Evolutionary conservation across 345 rosid genomes (phyloP), one percentile per base, ranked within the genome.

Genomic region (Eucalyptus regnans): DNA sequence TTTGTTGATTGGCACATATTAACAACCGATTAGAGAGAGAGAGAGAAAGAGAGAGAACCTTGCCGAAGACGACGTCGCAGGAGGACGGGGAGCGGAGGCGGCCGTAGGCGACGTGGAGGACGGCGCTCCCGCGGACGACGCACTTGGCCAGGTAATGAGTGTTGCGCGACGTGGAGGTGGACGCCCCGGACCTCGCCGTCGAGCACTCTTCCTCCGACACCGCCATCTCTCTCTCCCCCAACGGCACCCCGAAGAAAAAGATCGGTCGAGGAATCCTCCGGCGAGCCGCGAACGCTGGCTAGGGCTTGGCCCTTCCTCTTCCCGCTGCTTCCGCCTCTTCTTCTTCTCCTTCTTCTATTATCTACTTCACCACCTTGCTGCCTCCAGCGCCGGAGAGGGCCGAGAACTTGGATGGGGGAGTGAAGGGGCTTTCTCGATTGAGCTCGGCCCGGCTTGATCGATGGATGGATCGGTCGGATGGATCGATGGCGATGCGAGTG

Each of bases 161-260:
- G 71, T 58, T 86, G 68, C 90, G n/a, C 50, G 96, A 86, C 13
- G 95, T 86, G n/a, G 98, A 93, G 29, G 98, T 89, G 5, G 95
- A 89, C 25, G 99, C 92, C 90, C 95, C 93, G 87, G 96, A 92
- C 90, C 97, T 96, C 23, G 95, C 94, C 86, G 94, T 92, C 43
- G 98, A 95, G 88, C 96, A 95, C 93, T 96, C 99, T 90, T 98
- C 99, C 95, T 96, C 98, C 48, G 99, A 92, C 87, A 97, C 98
- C 89, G 98, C 99, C 99, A 98, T 96, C 84, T 76, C 25, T 76
- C 25, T 52, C 58, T 52, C 58, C 58, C 54, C 48, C 83, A 6
- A 76, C 48, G 48, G 62, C 12, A 76, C 29, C 83, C 48, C 16
- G 14, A 48, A 0, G 8, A 48, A 48, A 43, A 27, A 31, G 33